Percentiles rank a stretch among this genome's conserved stretches.
These are phyloP conservation scores for Candida ascalaphidarum DNA, from an alignment of 805 yeast genomes.

Conservation along the genomic window DNA sequence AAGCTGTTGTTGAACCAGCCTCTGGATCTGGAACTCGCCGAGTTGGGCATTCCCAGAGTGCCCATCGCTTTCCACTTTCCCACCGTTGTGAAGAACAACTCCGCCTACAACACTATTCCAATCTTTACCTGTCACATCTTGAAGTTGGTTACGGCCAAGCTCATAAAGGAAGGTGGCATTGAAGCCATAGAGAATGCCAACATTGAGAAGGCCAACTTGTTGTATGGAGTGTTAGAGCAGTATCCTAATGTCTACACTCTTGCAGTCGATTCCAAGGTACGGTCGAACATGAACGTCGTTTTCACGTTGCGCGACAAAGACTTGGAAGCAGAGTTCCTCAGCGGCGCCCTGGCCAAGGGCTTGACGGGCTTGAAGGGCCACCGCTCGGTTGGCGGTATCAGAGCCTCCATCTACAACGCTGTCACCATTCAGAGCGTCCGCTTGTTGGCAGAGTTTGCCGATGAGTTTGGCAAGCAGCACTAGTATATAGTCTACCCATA, in stretches of 20 bases:
- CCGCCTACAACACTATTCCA: constrained; percentile 94
- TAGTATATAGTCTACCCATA: no score
- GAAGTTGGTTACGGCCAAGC: constrained; percentile 61
- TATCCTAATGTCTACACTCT: constrained; percentile 57
- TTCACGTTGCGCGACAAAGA: constrained; percentile 65
- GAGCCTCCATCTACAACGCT: constrained; percentile 91
- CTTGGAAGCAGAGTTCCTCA: constrained; percentile 60
- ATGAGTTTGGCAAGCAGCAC: constrained; percentile 44
- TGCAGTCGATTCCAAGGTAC: constrained; percentile 53
- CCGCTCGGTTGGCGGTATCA: constrained; percentile 94
- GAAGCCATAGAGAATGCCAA: constrained; percentile 49
- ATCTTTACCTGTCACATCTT: constrained; percentile 85
- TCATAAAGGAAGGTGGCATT: constrained; percentile 68
- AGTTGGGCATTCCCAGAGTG: constrained; percentile 60
- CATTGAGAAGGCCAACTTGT: constrained; percentile 47
- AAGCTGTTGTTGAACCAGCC: constrained; percentile 67
- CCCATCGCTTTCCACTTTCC: constrained; percentile 91
- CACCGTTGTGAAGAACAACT: constrained; percentile 77
- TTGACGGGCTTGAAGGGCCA: constrained; percentile 89
- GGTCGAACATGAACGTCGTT: constrained; percentile 91
- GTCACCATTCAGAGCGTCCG: constrained; percentile 55
- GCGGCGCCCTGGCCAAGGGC: constrained; percentile 50
- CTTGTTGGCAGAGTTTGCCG: constrained; percentile 46
- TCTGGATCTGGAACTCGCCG: constrained; percentile 49
- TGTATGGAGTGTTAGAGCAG: constrained; percentile 61